Base-by-base conservation (phyloP, 2,329 filamentous ascomycete genomes). In the Aspergillus sp. region DNA sequence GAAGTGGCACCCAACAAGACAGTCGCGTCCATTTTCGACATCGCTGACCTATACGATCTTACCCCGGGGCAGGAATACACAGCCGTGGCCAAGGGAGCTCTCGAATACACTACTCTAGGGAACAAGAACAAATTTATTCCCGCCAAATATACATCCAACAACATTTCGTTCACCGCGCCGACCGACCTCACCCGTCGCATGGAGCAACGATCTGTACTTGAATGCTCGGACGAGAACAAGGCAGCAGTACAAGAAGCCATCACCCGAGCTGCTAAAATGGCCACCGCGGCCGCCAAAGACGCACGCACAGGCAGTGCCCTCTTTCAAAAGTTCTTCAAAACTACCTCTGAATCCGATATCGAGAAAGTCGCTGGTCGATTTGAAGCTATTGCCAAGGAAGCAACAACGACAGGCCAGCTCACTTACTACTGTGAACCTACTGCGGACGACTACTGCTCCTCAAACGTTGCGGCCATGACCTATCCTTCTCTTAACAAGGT, bases 261-360 rank as follows among this genome's bases (percentile, higher is more conserved):
- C 21, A 12, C 17, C 2, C 62, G 60, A 14, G 62, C 55, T 8
- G 54, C 57, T 9, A 31, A 59, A 27, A 64, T 64, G 62, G 62
- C 62, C 24, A 52, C 40, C 6, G 57, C 55, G 1, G 62, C 50
- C 2, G 59, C 62, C 7, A 35, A 47, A 0, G 62, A 64, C 17
- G 62, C 62, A 1, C 60, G 62, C 12, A 50, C 52, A 3, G 55
- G 53, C 14, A 55, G 40, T 23, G 35, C n/a, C 3, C 47, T 59
- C 39, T 60, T 64, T 48, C 14, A 62, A 39, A 64, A 60, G 23
- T 62, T 57, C 53, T 64, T 64, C 56, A 64, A 54, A 53, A 55
- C 60, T n/a, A 51, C 50, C 14, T 24, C 37, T n/a, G 23, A 60
- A 37, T 31, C 45, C 1, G 57, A 55, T 17, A 49, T 39, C 3